Conservation (phyloP, 805 yeast genomes). For the Kluyveromyces nonfermentans region DNA sequence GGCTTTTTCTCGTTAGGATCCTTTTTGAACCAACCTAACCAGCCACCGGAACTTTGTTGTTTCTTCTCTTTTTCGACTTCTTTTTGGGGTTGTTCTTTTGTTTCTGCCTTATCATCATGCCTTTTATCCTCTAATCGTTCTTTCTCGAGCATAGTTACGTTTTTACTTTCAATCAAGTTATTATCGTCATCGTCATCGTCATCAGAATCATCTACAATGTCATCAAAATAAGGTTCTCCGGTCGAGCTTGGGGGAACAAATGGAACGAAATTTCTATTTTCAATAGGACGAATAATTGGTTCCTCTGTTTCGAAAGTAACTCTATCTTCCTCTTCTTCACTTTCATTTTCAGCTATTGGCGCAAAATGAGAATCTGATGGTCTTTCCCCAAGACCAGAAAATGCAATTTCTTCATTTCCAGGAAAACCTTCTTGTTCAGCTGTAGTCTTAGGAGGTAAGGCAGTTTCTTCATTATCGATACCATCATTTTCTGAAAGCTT, state of each 20-base stretch:
- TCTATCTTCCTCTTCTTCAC: not conserved
- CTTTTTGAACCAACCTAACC: constrained; percentile 59
- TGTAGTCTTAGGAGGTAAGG: not conserved
- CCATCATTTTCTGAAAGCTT: not conserved
- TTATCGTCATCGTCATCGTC: constrained; percentile 20
- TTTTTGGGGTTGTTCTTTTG: constrained; percentile 13
- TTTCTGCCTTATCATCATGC: constrained; percentile 15
- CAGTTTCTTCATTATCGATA: not conserved
- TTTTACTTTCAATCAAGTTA: constrained; percentile 8
- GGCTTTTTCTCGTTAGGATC: constrained; percentile 64
- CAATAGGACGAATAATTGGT: constrained; percentile 23
- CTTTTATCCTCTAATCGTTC: constrained; percentile 15
- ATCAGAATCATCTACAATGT: constrained; percentile 36
- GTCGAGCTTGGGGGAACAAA: constrained; percentile 13
- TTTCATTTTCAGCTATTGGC: not conserved
- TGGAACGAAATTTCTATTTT: constrained; percentile 13
- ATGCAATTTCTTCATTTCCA: not conserved
- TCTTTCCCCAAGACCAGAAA: not conserved
- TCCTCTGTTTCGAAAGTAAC: constrained; percentile 1
- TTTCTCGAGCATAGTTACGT: constrained; percentile 6
- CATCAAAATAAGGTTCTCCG: constrained; percentile 39
- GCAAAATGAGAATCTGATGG: not conserved
- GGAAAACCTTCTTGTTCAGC: not conserved
- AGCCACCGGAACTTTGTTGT: constrained; percentile 21
- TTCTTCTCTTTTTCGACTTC: constrained; percentile 12